These are phyloP conservation scores for Pleurotus giganteus DNA, from an alignment of 768 basidiomycete species.

Conservation along the genomic window DNA sequence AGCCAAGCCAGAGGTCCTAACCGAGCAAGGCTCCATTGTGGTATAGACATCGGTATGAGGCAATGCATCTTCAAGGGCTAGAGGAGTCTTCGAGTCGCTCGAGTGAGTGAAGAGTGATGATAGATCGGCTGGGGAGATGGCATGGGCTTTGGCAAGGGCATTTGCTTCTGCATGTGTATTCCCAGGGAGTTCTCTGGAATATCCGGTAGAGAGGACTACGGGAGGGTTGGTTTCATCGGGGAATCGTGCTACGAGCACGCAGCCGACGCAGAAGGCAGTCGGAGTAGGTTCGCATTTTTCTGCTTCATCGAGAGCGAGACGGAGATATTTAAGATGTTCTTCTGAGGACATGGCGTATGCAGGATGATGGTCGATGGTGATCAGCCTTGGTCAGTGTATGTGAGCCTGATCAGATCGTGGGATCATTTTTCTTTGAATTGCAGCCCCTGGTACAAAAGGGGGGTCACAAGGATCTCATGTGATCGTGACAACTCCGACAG, in stretches of 20 bases:
- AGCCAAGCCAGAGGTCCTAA: constrained; percentile 80
- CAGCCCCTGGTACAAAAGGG: too few relatives aligned
- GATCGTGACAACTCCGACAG: neutral
- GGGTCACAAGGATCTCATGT: neutral
- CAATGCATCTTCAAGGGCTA: constrained; percentile 49
- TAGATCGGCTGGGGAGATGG: constrained; percentile 44
- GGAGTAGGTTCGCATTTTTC: constrained; percentile 63
- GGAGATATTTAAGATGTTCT: constrained; percentile 44
- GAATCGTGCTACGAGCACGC: constrained; percentile 57
- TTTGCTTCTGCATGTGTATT: constrained; percentile 99
- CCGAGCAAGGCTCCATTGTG: constrained; percentile 94
- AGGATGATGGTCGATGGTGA: neutral
- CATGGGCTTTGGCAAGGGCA: constrained; percentile 70
- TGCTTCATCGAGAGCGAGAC: constrained; percentile 69
- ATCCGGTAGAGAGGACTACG: constrained; percentile 72
- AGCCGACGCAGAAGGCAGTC: constrained; percentile 92
- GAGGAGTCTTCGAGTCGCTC: constrained; percentile 12
- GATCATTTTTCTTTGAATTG: too few relatives aligned
- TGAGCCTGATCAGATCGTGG: too few relatives aligned
- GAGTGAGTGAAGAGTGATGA: constrained; percentile 35
- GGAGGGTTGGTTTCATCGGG: constrained; percentile 36
- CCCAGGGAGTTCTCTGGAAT: constrained; percentile 86
- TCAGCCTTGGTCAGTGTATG: neutral
- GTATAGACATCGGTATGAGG: constrained; percentile 78
- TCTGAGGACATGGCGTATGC: constrained; percentile 7